Evolutionary conservation across 1,139 yeast species (phyloP).

Genomic region (Hansenula lynferdii): DNA sequence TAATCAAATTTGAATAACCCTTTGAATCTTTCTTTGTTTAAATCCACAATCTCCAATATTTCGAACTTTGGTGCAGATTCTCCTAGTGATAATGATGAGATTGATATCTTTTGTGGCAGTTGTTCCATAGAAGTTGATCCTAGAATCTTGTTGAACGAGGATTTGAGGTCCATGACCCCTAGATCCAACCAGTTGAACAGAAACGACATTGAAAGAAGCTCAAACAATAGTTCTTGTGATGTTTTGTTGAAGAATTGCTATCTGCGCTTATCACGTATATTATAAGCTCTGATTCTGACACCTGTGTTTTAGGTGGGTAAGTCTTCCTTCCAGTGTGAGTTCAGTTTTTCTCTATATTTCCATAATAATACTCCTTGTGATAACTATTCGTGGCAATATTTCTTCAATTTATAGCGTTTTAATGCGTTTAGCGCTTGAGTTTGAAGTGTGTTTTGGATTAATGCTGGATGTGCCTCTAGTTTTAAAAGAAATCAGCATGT

Average conservation of each 20-base stretch:
- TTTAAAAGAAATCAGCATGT: not conserved
- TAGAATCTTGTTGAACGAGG: slow-evolving; percentile 12
- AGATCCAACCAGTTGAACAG: slow-evolving; percentile 22
- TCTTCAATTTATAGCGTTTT: no score
- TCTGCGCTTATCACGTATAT: not conserved
- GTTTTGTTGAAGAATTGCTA: not conserved
- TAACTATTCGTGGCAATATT: no score
- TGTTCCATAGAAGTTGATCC: slow-evolving; percentile 8
- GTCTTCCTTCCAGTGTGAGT: no score
- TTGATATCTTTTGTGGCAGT: slow-evolving; percentile 14
- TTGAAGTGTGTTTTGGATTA: no score
- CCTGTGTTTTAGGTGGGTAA: no score
- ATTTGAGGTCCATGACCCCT: slow-evolving; percentile 12
- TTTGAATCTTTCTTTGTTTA: slow-evolving; percentile 14
- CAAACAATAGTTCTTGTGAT: not conserved
- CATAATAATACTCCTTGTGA: no score
- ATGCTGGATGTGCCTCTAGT: not conserved
- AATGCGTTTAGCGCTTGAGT: no score
- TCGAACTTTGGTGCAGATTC: slow-evolving; percentile 14
- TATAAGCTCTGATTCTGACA: no score
- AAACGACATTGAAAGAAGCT: slow-evolving; percentile 21
- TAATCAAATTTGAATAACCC: slow-evolving; percentile 20
- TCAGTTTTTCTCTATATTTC: no score
- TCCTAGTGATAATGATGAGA: slow-evolving; percentile 14
- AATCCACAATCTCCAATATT: slow-evolving; percentile 18